phyloP scores from a whole-genome alignment of 257 asterid genomes.

The Leonotis leonurus region DNA sequence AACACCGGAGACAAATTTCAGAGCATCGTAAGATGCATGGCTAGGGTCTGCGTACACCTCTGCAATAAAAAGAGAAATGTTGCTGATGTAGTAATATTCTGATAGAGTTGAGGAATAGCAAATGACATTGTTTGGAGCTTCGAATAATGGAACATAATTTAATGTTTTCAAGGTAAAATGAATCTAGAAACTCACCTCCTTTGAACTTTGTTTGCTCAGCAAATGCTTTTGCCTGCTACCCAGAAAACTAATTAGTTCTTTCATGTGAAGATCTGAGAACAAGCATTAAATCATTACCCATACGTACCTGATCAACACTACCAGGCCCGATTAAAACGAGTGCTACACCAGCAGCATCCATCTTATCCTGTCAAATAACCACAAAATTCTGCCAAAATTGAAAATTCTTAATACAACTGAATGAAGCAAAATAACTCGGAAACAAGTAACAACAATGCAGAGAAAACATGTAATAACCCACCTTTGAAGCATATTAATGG shows the following conservation, averaged over 20 bases:
- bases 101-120: not conserved
- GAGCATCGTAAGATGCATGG: slow-evolving; percentile 67
- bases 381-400: slow-evolving; percentile 8
- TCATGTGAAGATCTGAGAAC: not conserved
- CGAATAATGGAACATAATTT: not conserved
- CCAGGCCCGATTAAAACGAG: slow-evolving; percentile 96
- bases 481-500: not conserved
- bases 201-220: slow-evolving; percentile 74
- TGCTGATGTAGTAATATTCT: not conserved
- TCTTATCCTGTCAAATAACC: slow-evolving; percentile 59
- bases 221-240: slow-evolving; percentile 73
- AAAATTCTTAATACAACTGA: not conserved
- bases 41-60: slow-evolving; percentile 95
- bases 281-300: not conserved
- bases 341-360: slow-evolving; percentile 91
- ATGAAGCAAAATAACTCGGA: not conserved
- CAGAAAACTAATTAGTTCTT: slow-evolving; percentile 11
- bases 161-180: not conserved
- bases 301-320: slow-evolving; percentile 74
- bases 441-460: not conserved
- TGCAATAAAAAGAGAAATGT: slow-evolving; percentile 29
- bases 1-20: slow-evolving; percentile 72
- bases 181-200: slow-evolving; percentile 60
- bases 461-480: not conserved
- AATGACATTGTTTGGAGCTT: not conserved